Evolutionary conservation across 176 grass and related monocot genomes (phyloP).

Genomic region (Aegilops longissima): DNA sequence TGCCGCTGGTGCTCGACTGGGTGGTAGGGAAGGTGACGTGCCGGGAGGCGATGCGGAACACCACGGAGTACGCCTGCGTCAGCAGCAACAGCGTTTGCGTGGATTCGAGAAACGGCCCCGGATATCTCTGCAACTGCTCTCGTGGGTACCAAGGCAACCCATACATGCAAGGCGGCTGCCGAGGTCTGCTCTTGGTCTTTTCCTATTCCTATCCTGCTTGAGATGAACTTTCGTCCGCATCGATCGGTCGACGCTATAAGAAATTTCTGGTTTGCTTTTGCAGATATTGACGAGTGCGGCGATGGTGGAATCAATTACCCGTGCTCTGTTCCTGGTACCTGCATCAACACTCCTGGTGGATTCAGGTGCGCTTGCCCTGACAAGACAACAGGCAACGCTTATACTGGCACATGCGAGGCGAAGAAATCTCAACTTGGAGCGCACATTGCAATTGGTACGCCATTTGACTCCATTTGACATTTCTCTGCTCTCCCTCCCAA

Average conservation of each 20-base stretch:
- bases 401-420: neutral
- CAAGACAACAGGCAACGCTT: constrained; percentile 3
- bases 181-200: constrained; percentile 24
- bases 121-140: constrained; percentile 61
- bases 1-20: constrained; percentile 58
- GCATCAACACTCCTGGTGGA: constrained; percentile 41
- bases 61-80: constrained; percentile 37
- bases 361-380: constrained; percentile 34
- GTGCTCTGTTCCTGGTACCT: constrained; percentile 42
- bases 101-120: constrained; percentile 24
- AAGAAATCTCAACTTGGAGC: neutral
- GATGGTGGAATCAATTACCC: neutral
- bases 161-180: constrained; percentile 47
- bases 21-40: constrained; percentile 42
- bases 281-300: constrained; percentile 62
- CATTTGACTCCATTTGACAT: neutral
- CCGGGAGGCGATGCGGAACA: constrained; percentile 2
- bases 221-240: neutral
- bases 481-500: neutral
- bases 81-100: constrained; percentile 31
- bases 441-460: neutral
- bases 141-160: constrained; percentile 53
- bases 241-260: neutral
- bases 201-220: neutral
- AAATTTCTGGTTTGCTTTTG: neutral